Conservation (phyloP, 2,329 filamentous ascomycete species). For the Colletotrichum gloeosporioides region DNA sequence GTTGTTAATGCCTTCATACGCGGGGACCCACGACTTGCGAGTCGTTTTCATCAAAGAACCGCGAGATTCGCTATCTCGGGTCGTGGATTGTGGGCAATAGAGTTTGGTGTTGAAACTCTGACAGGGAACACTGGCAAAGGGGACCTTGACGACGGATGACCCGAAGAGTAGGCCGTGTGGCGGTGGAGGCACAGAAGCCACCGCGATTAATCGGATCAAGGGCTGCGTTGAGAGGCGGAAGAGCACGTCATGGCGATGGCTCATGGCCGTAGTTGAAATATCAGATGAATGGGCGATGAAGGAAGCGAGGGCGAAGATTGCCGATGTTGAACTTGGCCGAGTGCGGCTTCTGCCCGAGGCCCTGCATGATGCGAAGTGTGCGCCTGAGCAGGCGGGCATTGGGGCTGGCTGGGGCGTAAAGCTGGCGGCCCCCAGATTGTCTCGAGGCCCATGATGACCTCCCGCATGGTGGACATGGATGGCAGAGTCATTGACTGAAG, state of each 20-base stretch:
- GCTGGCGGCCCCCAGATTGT: not conserved
- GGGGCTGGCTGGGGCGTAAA: not conserved
- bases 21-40: not conserved
- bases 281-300: not conserved
- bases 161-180: not conserved
- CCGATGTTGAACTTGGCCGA: not conserved
- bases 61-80: not conserved
- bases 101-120: conserved; percentile 19
- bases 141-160: conserved; percentile 12
- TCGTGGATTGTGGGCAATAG: not conserved
- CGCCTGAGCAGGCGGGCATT: not conserved
- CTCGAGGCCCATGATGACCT: conserved; percentile 7
- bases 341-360: not conserved
- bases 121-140: not conserved
- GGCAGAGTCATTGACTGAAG: not conserved
- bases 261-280: not conserved
- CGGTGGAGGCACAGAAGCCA: not conserved
- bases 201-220: not conserved
- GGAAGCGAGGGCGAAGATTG: not conserved
- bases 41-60: not conserved
- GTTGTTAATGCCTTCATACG: not conserved
- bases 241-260: not conserved
- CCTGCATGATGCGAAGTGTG: not conserved
- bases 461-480: not conserved
- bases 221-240: not conserved